Evolutionary conservation across 2,329 filamentous ascomycete genomes (phyloP), one percentile per base, ranked within the genome.

Genomic region (Beauveria caledonica): DNA sequence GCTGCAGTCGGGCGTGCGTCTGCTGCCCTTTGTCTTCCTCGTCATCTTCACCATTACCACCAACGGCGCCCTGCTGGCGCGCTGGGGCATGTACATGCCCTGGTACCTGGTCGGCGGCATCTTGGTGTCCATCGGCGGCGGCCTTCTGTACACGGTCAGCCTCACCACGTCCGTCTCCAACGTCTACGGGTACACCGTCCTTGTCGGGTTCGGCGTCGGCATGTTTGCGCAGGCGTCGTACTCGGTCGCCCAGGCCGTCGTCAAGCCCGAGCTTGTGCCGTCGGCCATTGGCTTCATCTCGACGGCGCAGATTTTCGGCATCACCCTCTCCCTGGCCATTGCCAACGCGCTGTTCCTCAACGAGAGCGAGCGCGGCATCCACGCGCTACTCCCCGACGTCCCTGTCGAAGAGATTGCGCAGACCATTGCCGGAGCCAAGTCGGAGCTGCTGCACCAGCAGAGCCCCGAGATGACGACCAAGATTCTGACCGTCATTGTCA

Each of bases 201-300:
- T 81, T 5, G 60, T 78, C 5, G 78, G 73, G 1, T 63, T 73
- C 8, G 77, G 77, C 1, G 67, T 67, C 5, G 77, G 77, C 9
- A 60, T 65, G 1, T 71, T 64, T 49, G 63, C 70, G 10, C 72
- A 76, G 62, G 69, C 72, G 0, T 62, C 65, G 7, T 76, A 72
- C 62, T 66, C 72, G 0, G 69, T 76, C n/a, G 72, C 69, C 1
- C 72, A 73, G 53, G 67, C 68, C 2, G 69, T 68, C 11, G 72
- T 73, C 8, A 52, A 63, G 2, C 65, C 69, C 7, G 51, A 63
- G 1, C 63, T 70, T 9, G 64, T 73, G 5, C 60, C 70, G 2
- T 60, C 66, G 8, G 69, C 69, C 5, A 68, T 76, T 29, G 69
- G 73, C 7, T 73, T 73, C 65, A 72, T 75, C 53, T 71, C 68